A percentile compares a stretch with the other conserved stretches of the same genome.
These are phyloP conservation scores for Earliella scabrosa DNA, from an alignment of 1,284 basidiomycete genomes.

Conservation along the genomic window DNA sequence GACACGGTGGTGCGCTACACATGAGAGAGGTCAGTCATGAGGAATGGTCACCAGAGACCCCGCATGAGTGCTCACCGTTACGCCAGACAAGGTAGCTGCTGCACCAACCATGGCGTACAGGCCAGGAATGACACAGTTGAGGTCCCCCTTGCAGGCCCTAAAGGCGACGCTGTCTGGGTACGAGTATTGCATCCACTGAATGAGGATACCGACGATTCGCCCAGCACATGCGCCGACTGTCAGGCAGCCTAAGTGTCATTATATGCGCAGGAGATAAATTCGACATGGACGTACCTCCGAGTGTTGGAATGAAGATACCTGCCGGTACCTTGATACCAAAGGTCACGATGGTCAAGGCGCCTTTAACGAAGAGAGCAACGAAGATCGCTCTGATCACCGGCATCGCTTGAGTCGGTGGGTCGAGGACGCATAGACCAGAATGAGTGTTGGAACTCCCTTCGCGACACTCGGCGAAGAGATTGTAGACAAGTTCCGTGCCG, in stretches of 20 bases:
- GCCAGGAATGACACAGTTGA: constrained; percentile 80
- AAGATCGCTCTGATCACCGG: constrained; percentile 72
- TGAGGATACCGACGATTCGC: constrained; percentile 81
- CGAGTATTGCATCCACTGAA: constrained; percentile 80
- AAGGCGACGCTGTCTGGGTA: constrained; percentile 72
- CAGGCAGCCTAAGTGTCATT: not conserved
- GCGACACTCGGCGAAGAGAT: constrained; percentile 88
- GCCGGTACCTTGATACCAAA: constrained; percentile 95
- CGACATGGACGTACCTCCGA: constrained; percentile 52
- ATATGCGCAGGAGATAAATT: not conserved
- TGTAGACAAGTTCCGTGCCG: constrained; percentile 93
- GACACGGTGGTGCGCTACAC: constrained; percentile 88
- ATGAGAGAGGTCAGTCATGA: not conserved
- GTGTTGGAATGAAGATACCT: constrained; percentile 96
- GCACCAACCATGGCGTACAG: constrained; percentile 94
- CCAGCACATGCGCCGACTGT: constrained; percentile 94
- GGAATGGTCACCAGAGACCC: too few relatives aligned
- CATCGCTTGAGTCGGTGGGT: constrained; percentile 69
- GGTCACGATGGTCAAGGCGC: constrained; percentile 84
- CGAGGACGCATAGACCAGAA: constrained; percentile 72
- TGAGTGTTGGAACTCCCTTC: constrained; percentile 57
- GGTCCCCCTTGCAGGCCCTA: constrained; percentile 64
- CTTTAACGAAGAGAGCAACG: constrained; percentile 83
- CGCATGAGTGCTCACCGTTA: constrained; percentile 57
- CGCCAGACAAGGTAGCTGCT: constrained; percentile 86